These are phyloP conservation scores for Effrenium voratum DNA, from an alignment of 73 alveolate species.

Conservation along the genomic window DNA sequence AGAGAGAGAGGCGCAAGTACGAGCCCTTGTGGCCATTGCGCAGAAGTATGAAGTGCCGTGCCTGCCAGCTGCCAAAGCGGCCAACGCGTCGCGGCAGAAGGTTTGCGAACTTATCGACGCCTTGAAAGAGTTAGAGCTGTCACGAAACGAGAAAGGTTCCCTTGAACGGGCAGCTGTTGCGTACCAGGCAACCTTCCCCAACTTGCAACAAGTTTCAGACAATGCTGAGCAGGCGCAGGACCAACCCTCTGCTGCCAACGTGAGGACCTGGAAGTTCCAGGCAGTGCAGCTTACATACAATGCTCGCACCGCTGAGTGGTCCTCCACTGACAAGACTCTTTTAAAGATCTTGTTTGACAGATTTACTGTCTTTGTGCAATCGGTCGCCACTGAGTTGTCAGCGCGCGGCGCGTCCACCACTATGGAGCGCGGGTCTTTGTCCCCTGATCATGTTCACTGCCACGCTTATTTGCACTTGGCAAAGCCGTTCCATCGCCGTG, in stretches of 20 bases:
- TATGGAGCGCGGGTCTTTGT: background rate
- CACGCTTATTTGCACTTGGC: conserved; percentile 21
- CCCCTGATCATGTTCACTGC: background rate
- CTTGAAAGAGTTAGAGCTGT: background rate
- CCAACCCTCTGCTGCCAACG: background rate
- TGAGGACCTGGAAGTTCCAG: background rate
- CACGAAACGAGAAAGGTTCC: background rate
- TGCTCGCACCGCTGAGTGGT: background rate
- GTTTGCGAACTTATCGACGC: background rate
- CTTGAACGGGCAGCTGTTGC: background rate
- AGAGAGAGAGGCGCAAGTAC: background rate
- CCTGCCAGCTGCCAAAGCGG: background rate
- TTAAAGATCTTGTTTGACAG: background rate
- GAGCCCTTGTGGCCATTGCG: no score
- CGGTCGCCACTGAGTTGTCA: background rate
- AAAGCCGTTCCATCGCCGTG: conserved; percentile 17
- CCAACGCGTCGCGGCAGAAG: background rate
- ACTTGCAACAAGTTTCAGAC: background rate
- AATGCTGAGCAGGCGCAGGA: background rate
- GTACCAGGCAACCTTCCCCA: background rate
- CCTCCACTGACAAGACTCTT: background rate
- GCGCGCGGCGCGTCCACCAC: background rate
- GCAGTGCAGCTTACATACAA: background rate
- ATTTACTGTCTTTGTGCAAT: background rate
- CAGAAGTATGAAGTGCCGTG: no score